Percentiles rank a stretch among this genome's conserved stretches.
Evolutionary conservation across 345 rosid genomes (phyloP).

Genomic region (Lepidium didymum): DNA sequence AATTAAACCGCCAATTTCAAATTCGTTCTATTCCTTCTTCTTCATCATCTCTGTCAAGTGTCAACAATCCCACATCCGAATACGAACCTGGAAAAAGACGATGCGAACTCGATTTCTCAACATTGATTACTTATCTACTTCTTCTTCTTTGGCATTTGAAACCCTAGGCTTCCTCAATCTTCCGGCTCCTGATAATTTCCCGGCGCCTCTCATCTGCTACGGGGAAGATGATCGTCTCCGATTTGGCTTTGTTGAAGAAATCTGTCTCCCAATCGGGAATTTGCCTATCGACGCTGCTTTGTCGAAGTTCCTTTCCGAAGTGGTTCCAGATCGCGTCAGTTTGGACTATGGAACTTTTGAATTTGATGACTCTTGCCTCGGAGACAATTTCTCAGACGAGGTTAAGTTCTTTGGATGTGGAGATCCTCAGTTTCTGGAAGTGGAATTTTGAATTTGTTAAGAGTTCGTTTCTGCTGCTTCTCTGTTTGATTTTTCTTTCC

Average conservation of each 20-base stretch:
- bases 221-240: conserved; percentile 23
- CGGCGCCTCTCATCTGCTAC: conserved; percentile 16
- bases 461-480: neutral
- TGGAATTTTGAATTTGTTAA: conserved; percentile 2
- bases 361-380: conserved; percentile 5
- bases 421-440: conserved; percentile 18
- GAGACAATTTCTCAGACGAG: neutral
- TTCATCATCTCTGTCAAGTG: neutral
- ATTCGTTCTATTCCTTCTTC: conserved; percentile 5
- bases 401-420: neutral
- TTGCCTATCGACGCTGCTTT: conserved; percentile 47
- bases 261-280: conserved; percentile 28
- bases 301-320: conserved; percentile 46
- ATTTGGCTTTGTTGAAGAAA: conserved; percentile 26
- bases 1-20: conserved; percentile 39
- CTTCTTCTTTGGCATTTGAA: conserved; percentile 28
- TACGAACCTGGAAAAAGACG: neutral
- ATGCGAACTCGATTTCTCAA: conserved; percentile 81
- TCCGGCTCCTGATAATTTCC: conserved; percentile 41
- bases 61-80: neutral
- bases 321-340: conserved; percentile 41
- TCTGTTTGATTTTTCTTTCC: neutral
- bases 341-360: conserved; percentile 25
- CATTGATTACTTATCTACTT: conserved; percentile 43
- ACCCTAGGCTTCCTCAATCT: conserved; percentile 58